phyloP scores from a whole-genome alignment of 2,329 filamentous ascomycete species.

The Sphaerulina vaccinii region DNA sequence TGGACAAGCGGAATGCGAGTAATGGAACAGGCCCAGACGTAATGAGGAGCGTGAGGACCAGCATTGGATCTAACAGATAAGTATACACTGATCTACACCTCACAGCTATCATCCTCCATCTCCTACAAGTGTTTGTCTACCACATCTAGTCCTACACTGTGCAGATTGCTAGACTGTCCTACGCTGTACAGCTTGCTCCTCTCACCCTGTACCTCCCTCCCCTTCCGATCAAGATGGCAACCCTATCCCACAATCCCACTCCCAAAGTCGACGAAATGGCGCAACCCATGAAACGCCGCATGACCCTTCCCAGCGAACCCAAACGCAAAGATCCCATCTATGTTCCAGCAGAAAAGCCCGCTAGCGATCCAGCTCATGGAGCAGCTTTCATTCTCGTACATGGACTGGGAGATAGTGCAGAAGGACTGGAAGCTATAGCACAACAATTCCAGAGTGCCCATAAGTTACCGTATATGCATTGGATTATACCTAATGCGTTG shows the following conservation, averaged over 20 bases:
- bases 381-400: constrained; percentile 50
- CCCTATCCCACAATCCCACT: constrained; percentile 9
- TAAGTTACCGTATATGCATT: constrained; percentile 51
- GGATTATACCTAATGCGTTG: constrained; percentile 52
- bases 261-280: constrained; percentile 17
- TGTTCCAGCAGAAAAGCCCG: constrained; percentile 38
- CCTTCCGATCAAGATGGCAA: constrained; percentile 4
- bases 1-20: too few species aligned
- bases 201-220: neutral
- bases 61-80: too few species aligned
- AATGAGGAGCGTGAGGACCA: neutral
- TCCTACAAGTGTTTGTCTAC: too few species aligned
- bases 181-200: neutral
- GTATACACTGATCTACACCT: too few species aligned
- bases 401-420: constrained; percentile 46
- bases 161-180: too few species aligned
- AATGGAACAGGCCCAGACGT: neutral
- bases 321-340: constrained; percentile 38
- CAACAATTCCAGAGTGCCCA: constrained; percentile 46
- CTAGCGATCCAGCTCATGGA: constrained; percentile 38
- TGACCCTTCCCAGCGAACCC: constrained; percentile 33
- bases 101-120: too few species aligned
- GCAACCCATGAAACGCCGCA: constrained; percentile 26
- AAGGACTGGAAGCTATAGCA: constrained; percentile 44
- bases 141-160: too few species aligned